These are phyloP conservation scores for Candida ponderosae DNA, from an alignment of 805 yeast species.

Conservation along the genomic window DNA sequence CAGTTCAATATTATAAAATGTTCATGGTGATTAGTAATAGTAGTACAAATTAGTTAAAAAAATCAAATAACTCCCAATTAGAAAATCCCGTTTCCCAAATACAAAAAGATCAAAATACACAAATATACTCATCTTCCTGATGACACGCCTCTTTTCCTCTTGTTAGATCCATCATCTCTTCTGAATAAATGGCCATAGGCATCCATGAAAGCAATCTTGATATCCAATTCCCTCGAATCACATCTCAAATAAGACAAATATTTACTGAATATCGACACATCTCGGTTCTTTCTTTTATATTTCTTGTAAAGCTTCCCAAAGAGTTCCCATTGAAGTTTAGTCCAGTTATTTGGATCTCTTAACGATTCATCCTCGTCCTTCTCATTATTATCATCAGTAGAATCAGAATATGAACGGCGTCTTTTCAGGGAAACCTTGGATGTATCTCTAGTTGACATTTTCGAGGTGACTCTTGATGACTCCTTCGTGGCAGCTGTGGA, in stretches of 20 bases:
- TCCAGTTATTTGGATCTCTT: constrained; percentile 6
- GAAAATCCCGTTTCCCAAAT: no score
- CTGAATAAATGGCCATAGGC: constrained; percentile 3
- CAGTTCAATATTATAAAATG: no score
- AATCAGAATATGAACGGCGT: not conserved
- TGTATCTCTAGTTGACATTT: not conserved
- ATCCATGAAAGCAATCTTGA: constrained; percentile 12
- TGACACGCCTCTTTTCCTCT: not conserved
- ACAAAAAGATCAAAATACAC: no score
- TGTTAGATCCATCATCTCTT: no score
- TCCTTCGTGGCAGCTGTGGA: not conserved
- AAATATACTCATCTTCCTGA: no score
- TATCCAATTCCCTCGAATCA: constrained; percentile 13
- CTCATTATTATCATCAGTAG: not conserved
- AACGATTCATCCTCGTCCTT: not conserved
- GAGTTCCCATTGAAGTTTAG: constrained; percentile 11
- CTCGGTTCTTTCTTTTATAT: constrained; percentile 3
- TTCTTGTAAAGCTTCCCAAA: constrained; percentile 8
- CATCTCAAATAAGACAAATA: constrained; percentile 9
- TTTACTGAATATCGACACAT: constrained; percentile 7
- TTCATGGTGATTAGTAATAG: no score
- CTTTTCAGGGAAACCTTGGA: not conserved
- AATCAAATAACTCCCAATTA: no score
- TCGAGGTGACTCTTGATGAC: not conserved
- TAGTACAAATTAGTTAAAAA: no score